A percentile compares a stretch with the other conserved stretches of the same genome.
Evolutionary conservation across 331 rosid species (phyloP).

Genomic region (Ulmus americana): DNA sequence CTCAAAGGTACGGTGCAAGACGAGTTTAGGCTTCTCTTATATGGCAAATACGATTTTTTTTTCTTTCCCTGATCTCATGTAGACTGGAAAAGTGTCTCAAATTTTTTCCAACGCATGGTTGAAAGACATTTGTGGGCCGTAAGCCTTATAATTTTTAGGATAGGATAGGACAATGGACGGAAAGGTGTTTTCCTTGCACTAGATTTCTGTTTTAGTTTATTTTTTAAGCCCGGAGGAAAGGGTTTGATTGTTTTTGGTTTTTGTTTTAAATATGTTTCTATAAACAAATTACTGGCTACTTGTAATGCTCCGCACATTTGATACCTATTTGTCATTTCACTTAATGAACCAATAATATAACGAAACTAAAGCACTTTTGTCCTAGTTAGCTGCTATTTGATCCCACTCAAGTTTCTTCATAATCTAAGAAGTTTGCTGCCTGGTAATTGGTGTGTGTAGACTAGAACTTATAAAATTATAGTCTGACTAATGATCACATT

Average conservation of each 20-base stretch:
- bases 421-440: too few relatives aligned
- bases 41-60: background rate
- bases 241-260: background rate
- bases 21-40: background rate
- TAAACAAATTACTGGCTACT: too few relatives aligned
- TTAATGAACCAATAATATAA: too few relatives aligned
- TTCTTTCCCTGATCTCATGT: background rate
- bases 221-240: background rate
- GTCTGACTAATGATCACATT: too few relatives aligned
- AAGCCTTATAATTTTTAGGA: background rate
- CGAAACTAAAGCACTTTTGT: too few relatives aligned
- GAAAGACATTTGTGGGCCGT: background rate
- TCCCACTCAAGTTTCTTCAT: too few relatives aligned
- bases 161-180: background rate
- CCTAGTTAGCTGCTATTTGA: too few relatives aligned
- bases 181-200: background rate
- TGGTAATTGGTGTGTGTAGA: too few relatives aligned
- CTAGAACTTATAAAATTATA: too few relatives aligned
- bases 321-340: too few relatives aligned
- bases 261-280: too few relatives aligned
- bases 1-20: conserved; percentile 48
- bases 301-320: too few relatives aligned
- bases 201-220: background rate
- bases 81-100: background rate
- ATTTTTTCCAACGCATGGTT: background rate